Conservation (phyloP, 2,329 filamentous ascomycete species). For the Penicillium sp. region DNA sequence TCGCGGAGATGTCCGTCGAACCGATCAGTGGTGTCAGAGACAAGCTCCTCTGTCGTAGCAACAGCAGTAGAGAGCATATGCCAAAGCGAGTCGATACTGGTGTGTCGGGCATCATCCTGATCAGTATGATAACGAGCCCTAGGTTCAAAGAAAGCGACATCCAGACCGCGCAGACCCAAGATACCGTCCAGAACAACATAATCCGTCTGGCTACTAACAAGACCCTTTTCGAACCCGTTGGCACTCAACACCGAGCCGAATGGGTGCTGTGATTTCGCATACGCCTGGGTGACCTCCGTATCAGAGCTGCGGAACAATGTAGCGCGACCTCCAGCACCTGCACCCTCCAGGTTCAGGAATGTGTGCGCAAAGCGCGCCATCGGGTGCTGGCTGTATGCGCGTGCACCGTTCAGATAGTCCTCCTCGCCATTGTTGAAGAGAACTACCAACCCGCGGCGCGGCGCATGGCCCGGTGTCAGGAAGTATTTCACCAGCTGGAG, state of each 20-base stretch:
- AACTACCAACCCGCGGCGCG: slow-evolving; percentile 76
- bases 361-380: slow-evolving; percentile 77
- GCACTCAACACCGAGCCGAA: slow-evolving; percentile 80
- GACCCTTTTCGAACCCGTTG: slow-evolving; percentile 77
- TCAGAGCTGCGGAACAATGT: slow-evolving; percentile 87
- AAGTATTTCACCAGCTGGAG: slow-evolving; percentile 88
- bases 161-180: slow-evolving; percentile 80
- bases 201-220: slow-evolving; percentile 84
- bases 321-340: slow-evolving; percentile 85
- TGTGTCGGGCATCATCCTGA: slow-evolving; percentile 80
- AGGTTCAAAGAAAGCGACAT: slow-evolving; percentile 88
- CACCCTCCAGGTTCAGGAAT: slow-evolving; percentile 93
- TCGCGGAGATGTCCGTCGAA: slow-evolving; percentile 64
- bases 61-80: slow-evolving; percentile 90
- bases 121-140: slow-evolving; percentile 86
- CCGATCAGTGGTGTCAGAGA: slow-evolving; percentile 63
- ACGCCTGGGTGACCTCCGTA: slow-evolving; percentile 77
- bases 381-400: slow-evolving; percentile 79
- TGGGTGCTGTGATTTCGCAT: slow-evolving; percentile 68
- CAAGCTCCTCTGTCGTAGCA: slow-evolving; percentile 69
- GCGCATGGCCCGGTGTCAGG: slow-evolving; percentile 67
- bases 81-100: slow-evolving; percentile 69
- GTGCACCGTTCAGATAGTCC: slow-evolving; percentile 83
- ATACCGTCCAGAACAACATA: slow-evolving; percentile 78
- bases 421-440: slow-evolving; percentile 96